phyloP scores from a whole-genome alignment of 208 protist species.

The Crithidia thermophila region DNA sequence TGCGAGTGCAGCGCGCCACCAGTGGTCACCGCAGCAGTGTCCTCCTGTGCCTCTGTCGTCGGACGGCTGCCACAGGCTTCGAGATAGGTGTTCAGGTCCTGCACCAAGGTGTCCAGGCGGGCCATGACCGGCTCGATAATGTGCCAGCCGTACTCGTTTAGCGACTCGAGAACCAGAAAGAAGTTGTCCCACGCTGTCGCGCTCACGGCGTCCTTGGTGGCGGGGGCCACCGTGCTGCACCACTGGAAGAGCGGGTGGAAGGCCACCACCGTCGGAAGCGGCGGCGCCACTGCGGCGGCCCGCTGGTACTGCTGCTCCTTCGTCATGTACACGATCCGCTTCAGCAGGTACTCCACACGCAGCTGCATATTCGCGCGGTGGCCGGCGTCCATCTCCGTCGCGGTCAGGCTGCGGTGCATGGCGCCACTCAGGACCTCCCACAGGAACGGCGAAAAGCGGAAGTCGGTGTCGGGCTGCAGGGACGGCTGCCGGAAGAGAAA shows the following conservation, averaged over 20 bases:
- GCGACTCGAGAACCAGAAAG: slow-evolving; percentile 80
- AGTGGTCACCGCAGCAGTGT: not conserved
- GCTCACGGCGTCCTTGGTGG: slow-evolving; percentile 11
- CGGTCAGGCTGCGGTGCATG: slow-evolving; percentile 50
- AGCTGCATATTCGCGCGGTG: slow-evolving; percentile 76
- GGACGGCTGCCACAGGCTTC: not conserved
- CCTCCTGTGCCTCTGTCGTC: not conserved
- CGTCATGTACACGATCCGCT: slow-evolving; percentile 80
- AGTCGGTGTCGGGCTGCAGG: slow-evolving; percentile 42
- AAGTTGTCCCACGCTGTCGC: slow-evolving; percentile 61
- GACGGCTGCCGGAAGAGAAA: slow-evolving; percentile 68
- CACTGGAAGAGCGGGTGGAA: slow-evolving; percentile 11
- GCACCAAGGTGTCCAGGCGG: slow-evolving; percentile 69
- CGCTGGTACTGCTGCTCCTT: slow-evolving; percentile 34
- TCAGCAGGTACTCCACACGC: slow-evolving; percentile 77
- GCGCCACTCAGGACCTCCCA: slow-evolving; percentile 57
- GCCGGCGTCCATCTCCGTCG: slow-evolving; percentile 50
- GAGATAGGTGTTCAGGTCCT: slow-evolving; percentile 30
- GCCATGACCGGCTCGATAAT: slow-evolving; percentile 75
- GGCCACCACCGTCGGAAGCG: not conserved
- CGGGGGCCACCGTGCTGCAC: not conserved
- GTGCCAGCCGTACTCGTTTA: slow-evolving; percentile 87
- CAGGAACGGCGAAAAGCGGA: slow-evolving; percentile 64
- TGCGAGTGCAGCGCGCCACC: slow-evolving; percentile 42
- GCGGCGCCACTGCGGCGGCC: not conserved